Base-by-base conservation (phyloP, 805 yeast genomes). In the Kregervanrija delftensis region DNA sequence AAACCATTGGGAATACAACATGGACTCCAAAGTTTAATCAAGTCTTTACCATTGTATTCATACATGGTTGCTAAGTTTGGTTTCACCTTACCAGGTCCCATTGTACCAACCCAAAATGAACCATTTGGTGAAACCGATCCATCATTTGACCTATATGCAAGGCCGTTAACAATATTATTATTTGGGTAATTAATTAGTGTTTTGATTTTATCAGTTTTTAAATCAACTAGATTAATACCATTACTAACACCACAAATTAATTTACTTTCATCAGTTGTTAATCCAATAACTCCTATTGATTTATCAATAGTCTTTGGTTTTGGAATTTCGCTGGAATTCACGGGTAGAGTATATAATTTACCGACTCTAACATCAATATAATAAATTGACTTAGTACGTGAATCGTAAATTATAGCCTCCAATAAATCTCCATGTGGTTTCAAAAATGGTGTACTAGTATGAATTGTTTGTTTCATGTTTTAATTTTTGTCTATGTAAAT, bases 51-150 rank as follows among this genome's bases (percentile, higher is more conserved):
- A 35, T 67, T 64, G 42, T 70, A 65, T 36, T 71, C 66, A 54
- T 74, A 69, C 39, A 81, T 56, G 40, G 69, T 69, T 1, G 96
- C 96, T 42, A 75, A 76, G 1, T 67, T 15, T 1, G 13, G 34
- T 33, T 16, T 16, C 1, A 13, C 31, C 16, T 40, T 44, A 3
- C 12, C 33, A 33, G 56, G 53, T 42, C 71, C 71, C 95, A 89
- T 89, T 15, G 90, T 71, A 1, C 96, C 96, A 41, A 86, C 77
- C 76, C 86, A 83, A 41, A 88, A 74, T 49, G 81, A 73, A 1
- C 96, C 96, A 56, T 76, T 67, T 3, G 86, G 83, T 49, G 86
- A 89, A 35, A 88, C 75, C 39, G 77, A 74, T 0, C 96, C 96
- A 59, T 89, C 97, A 56, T 89, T 89, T 36, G 93, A 83, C 55